A percentile compares a stretch with the other conserved stretches of the same genome.
Evolutionary conservation across 257 asterid species (phyloP).

Genomic region (Apocynum venetum): DNA sequence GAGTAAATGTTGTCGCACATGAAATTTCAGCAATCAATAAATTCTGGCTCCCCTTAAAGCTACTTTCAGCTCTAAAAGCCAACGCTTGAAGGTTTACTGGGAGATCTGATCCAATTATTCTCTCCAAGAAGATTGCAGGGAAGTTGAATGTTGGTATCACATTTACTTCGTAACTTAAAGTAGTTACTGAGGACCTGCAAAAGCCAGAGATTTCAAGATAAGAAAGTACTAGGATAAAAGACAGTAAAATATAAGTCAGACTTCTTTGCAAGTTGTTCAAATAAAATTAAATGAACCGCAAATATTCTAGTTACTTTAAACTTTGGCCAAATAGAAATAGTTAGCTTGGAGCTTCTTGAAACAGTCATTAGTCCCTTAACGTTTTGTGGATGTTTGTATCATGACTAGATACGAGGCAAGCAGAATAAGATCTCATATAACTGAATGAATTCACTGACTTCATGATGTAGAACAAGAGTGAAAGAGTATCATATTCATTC

Average conservation of each 20-base stretch:
- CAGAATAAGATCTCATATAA: neutral
- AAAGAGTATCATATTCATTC: neutral
- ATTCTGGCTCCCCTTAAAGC: slow-evolving; percentile 52
- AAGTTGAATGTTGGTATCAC: slow-evolving; percentile 90
- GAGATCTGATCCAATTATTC: slow-evolving; percentile 89
- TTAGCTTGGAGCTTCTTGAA: neutral
- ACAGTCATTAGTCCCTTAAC: neutral
- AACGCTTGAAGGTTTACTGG: slow-evolving; percentile 87
- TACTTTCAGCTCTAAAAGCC: slow-evolving; percentile 82
- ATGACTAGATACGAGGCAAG: neutral
- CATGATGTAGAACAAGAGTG: neutral
- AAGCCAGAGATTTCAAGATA: neutral
- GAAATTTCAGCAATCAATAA: slow-evolving; percentile 22
- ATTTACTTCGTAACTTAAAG: slow-evolving; percentile 71
- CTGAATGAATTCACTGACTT: neutral
- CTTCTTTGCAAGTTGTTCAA: neutral
- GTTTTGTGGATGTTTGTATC: neutral
- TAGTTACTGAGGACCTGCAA: slow-evolving; percentile 52
- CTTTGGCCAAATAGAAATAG: neutral
- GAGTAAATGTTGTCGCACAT: slow-evolving; percentile 21
- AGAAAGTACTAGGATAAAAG: too few species aligned
- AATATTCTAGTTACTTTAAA: too few species aligned
- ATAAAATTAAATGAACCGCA: neutral
- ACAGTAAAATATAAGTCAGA: neutral
- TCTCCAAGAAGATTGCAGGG: slow-evolving; percentile 92